Conservation (phyloP, 768 basidiomycete species). For the Lepiota brunneoincarnata region DNA sequence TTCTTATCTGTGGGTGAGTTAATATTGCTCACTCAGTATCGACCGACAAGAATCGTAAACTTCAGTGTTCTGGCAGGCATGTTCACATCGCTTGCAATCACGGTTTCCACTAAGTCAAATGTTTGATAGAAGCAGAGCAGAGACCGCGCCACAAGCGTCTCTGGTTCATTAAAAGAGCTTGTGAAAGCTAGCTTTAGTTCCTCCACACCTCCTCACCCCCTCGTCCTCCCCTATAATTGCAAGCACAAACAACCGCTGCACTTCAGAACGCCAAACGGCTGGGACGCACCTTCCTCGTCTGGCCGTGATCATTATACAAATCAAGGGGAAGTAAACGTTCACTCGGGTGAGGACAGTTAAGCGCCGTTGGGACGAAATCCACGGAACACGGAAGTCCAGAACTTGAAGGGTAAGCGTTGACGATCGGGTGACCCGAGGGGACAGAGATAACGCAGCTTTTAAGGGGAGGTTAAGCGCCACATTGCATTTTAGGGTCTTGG, state of each 20-base stretch:
- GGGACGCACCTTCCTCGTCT: not conserved
- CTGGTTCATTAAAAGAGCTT: no score
- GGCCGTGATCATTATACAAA: not conserved
- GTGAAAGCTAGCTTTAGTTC: no score
- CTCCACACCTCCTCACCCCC: no score
- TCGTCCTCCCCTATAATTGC: not conserved
- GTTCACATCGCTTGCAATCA: no score
- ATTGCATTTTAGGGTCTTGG: not conserved
- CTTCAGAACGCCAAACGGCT: not conserved
- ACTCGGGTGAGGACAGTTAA: not conserved
- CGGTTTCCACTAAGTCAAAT: no score
- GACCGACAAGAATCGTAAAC: no score
- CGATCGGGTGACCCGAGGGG: not conserved
- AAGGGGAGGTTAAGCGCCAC: not conserved
- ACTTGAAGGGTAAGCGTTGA: not conserved
- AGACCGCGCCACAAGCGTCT: no score
- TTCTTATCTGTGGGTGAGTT: not conserved
- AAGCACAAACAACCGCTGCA: not conserved
- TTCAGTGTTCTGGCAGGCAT: no score
- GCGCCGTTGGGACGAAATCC: slow-evolving; percentile 6
- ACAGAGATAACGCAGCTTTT: not conserved
- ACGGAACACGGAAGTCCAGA: slow-evolving; percentile 4
- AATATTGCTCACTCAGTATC: no score
- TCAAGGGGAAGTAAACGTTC: not conserved
- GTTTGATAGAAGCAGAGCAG: no score